Percentiles rank a stretch among this genome's conserved stretches.
phyloP scores from a whole-genome alignment of 306 rosid genomes.

The Vigna nakashimae region DNA sequence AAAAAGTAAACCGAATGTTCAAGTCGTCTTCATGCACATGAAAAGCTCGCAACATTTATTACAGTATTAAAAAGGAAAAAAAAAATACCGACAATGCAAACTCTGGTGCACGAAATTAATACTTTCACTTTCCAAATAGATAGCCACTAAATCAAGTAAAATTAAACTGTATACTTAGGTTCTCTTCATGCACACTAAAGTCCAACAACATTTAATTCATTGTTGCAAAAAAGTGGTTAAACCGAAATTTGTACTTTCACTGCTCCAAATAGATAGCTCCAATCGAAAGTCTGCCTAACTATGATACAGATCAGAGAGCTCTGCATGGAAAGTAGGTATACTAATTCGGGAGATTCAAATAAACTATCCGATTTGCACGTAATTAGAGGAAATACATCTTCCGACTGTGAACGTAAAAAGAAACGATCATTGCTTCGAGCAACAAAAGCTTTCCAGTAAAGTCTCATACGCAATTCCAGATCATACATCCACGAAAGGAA shows the following conservation, averaged over 20 bases:
- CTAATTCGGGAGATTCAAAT: not conserved
- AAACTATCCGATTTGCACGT: not conserved
- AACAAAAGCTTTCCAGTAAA: constrained; percentile 13
- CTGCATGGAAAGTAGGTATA: not conserved
- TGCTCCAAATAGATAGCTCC: not conserved
- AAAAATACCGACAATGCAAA: not conserved
- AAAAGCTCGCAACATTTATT: constrained; percentile 11
- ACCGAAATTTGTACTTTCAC: not conserved
- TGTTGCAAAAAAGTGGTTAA: not conserved
- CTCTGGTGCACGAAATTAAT: not conserved
- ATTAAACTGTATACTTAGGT: not conserved
- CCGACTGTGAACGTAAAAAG: not conserved
- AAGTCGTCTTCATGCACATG: constrained; percentile 3
- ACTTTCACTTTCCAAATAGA: not conserved
- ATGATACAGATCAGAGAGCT: constrained; percentile 34
- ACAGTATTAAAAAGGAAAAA: not conserved
- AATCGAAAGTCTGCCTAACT: not conserved
- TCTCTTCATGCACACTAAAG: not conserved
- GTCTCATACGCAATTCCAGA: constrained; percentile 1
- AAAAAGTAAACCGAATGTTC: not conserved
- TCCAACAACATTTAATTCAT: not conserved
- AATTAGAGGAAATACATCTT: not conserved
- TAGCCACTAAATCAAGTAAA: constrained; percentile 12
- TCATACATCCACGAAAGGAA: constrained; percentile 19
- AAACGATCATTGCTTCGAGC: not conserved